Evolutionary conservation across 108 stramenopile genomes (phyloP), one percentile per base, ranked within the genome.

Genomic region (Conticribra guillardii): DNA sequence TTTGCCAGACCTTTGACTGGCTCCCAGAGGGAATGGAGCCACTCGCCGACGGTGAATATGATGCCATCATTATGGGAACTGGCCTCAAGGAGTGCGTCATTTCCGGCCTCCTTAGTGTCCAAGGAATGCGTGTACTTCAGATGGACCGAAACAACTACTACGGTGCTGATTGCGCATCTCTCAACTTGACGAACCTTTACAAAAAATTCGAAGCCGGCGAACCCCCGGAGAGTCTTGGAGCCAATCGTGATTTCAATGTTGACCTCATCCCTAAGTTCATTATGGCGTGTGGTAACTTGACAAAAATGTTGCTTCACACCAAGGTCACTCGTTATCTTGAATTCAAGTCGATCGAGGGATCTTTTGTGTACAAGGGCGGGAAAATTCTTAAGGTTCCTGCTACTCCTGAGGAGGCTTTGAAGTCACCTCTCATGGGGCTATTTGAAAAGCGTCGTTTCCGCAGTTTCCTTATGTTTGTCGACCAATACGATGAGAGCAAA

Each of bases 231-330:
- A 86, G 74, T 61, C 80, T 97, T 31, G 97, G 97, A 26, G 85
- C 84, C 56, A 96, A 96, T 74, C 91, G 95, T 26, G 98, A 99
- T 79, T 99, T 97, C 85, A 98, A 98, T 76, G 96, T 99, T 21
- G 99, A 99, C 87, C 87, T 98, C 37, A 93, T 99, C 63, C 98
- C 98, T 21, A 99, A 99, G 82, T 98, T 99, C 82, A 97, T 99
- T 81, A 99, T 99, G 98, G 98, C 99, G 11, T 95, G 94, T 68
- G 99, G 99, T 27, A 97, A 97, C 62, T 88, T 99, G 24, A 98
- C 98, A 44, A 97, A 99, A 81, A 98, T 99, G 93, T 82, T 99
- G 57, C 84, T 98, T 51, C 96, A 97, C 86, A 96, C 97, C 64
- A 97, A 97, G 82, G 98, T 99, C 46, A 97, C 95, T 27, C 85